Percentiles rank a stretch among this genome's conserved stretches.
phyloP scores from a whole-genome alignment of 2,329 filamentous ascomycete species.

The Dryadomyces quercivorus region DNA sequence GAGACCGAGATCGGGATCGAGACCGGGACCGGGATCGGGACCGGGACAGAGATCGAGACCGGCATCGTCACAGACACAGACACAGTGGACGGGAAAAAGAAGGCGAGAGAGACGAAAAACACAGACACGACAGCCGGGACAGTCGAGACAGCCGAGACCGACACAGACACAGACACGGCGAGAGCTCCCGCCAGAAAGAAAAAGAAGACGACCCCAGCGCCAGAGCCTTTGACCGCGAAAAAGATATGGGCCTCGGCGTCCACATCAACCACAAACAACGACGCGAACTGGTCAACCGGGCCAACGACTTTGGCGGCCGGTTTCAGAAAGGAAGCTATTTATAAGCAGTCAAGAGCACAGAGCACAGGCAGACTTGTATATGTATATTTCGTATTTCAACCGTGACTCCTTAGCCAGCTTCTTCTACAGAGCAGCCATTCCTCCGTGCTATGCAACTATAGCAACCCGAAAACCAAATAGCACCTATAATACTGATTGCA shows the following conservation, averaged over 20 bases:
- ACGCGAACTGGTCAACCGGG: constrained; percentile 66
- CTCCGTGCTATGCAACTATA: constrained; percentile 1
- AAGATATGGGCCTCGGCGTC: constrained; percentile 74
- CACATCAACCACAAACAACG: constrained; percentile 62
- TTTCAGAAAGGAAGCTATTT: constrained; percentile 66
- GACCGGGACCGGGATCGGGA: constrained; percentile 20
- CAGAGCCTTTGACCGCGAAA: constrained; percentile 79
- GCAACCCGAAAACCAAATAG: neutral
- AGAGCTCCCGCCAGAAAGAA: neutral
- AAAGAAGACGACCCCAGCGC: constrained; percentile 86
- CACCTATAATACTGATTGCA: neutral
- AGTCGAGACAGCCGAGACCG: constrained; percentile 8
- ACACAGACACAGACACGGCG: neutral
- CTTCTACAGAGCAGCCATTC: neutral
- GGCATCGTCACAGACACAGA: constrained; percentile 17
- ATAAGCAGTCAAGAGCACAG: constrained; percentile 15
- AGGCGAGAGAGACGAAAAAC: neutral
- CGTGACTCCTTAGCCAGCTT: neutral
- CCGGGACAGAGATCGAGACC: constrained; percentile 22
- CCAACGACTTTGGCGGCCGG: constrained; percentile 67
- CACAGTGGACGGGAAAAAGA: neutral
- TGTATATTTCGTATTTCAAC: neutral
- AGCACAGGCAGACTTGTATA: no score
- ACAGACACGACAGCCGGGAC: neutral
- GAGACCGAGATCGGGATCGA: constrained; percentile 20